Percentiles rank a stretch among this genome's conserved stretches.
Evolutionary conservation across 495 filamentous ascomycete genomes (phyloP).

Genomic region (Xylaria castorea): DNA sequence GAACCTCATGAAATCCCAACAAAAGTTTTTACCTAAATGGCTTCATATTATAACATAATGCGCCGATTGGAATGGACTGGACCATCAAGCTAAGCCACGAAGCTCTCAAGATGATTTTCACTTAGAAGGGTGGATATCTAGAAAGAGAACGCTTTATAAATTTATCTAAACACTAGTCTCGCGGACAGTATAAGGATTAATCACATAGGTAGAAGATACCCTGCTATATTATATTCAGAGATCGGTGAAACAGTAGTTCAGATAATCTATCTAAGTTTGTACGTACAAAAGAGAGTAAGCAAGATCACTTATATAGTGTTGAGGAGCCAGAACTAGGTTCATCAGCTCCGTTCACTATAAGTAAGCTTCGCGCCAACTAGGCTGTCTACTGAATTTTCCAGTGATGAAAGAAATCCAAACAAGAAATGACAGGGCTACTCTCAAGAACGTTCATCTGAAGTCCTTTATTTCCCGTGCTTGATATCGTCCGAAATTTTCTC

Average conservation of each 20-base stretch:
- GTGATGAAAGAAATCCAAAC: neutral
- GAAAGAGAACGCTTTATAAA: neutral
- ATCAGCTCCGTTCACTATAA: no score
- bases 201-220: no score
- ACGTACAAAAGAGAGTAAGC: no score
- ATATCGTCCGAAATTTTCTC: slow-evolving; percentile 14
- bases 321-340: no score
- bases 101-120: neutral
- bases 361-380: no score
- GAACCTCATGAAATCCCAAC: neutral
- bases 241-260: no score
- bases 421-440: neutral
- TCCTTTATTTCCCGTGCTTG: neutral
- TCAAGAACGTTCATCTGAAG: neutral
- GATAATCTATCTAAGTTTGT: no score
- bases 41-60: neutral
- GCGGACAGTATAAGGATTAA: no score
- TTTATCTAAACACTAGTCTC: neutral
- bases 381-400: neutral
- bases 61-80: neutral
- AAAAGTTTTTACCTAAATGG: neutral
- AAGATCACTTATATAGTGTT: no score
- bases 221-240: no score
- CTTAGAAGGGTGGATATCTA: neutral
- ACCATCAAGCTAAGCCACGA: neutral